Base-by-base conservation (phyloP, 345 rosid species). In the Garcia nutans region DNA sequence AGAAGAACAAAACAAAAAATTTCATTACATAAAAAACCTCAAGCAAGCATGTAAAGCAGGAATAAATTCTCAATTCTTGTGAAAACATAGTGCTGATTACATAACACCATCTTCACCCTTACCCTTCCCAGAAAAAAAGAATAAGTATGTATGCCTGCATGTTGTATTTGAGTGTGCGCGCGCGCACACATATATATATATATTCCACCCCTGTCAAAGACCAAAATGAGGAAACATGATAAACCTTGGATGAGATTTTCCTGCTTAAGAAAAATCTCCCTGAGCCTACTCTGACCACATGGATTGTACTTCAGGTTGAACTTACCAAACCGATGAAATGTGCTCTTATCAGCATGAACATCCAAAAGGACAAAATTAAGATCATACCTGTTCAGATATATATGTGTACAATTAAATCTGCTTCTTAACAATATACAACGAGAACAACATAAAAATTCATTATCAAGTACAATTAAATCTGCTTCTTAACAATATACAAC, bases 261-360 rank as follows among this genome's bases (percentile, higher is more conserved):
- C 83, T 96, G 99, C 86, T 96, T 96, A 73, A 96, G 98, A 86
- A 96, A 96, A 79, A 96, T 96, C 82, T 96, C 99, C 87, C 99
- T 88, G 44, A 96, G 98, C 84, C 99, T 88, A 87, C 99, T 96
- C 84, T 96, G 99, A 73, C 99, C 99, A 73, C 99, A 96, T 31
- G 99, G 99, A 87, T 96, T 96, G 71, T 96, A 96, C 88, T 96
- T 96, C 17, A 96, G 97, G 77, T 96, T 96, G 84, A 96, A 93
- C 90, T 96, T 96, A 78, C 93, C 99, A 87, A 96, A 96, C 26
- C 99, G 98, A 82, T 96, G 99, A 83, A 96, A 93, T 23, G 99
- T 96, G 85, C 98, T 96, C 86, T 96, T 96, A 90, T 93, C 98
- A 45, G 98, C 99, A 64, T 96, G 99, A 81, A 96, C 99, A 85